Base-by-base conservation (phyloP, 192 early-diverging fungal species). In the Obelidium mucronatum region DNA sequence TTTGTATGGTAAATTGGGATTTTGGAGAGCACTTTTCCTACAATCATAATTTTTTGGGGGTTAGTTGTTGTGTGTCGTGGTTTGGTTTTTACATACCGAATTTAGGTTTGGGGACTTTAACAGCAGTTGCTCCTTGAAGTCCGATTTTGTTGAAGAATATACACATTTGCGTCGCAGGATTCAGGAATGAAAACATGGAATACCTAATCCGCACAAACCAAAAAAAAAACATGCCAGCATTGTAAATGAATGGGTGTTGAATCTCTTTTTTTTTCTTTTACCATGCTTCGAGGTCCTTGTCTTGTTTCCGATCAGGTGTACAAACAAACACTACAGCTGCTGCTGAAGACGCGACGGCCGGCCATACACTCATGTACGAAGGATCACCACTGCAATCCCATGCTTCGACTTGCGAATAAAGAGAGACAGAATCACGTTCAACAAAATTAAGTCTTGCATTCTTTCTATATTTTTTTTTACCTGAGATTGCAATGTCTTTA, bases 311-410 rank as follows among this genome's bases (percentile, higher is more conserved):
- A 5, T 86, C 84, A 8, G 79, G 75, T 11, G 81, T 33, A 28
- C 62, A 69, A 5, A 84, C 71, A 62, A 79, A 80, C 51, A 86
- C 44, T n/a, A 76, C 79, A 2, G 66, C 81, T 34, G 79, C 64
- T 24, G 81, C 81, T 5, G 68, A 56, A 19, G 73, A 67, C 34
- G 84, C 60, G 36, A 85, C 73, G 33, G 81, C 67, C 36, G 68
- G 76, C 84, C 80, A 82, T 24, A 56, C 36, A 34, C 52, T 76
- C 52, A 77, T 72, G 40, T 74, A 77, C 66, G 77, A 40, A 13
- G 78, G 67, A 71, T 86, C 79, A 17, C 85, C 85, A 55, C 78
- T 79, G 74, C 85, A 86, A 67, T 86, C 85, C 85, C 85, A 86
- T 37, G 82, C 53, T 61, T 86, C 85, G 13, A 83, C 81, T 81